These are phyloP conservation scores for Diaporthe sp. DNA, from an alignment of 2,329 filamentous ascomycete genomes.

Conservation along the genomic window DNA sequence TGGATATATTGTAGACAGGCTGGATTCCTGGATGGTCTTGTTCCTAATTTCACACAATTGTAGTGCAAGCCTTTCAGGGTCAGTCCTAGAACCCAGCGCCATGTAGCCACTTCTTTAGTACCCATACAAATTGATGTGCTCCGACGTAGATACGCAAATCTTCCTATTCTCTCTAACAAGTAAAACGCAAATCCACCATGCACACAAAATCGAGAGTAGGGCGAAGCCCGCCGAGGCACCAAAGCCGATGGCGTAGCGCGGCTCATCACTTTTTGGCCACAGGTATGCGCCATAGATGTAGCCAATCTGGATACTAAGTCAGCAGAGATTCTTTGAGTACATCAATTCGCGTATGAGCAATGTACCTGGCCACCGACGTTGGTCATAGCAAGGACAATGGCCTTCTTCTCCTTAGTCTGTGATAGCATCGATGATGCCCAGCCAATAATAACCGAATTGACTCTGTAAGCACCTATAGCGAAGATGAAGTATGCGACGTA, in stretches of 20 bases:
- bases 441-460: slow-evolving; percentile 54
- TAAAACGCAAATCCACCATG: slow-evolving; percentile 10
- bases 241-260: slow-evolving; percentile 38
- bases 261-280: slow-evolving; percentile 47
- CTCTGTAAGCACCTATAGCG: slow-evolving; percentile 48
- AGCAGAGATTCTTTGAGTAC: not conserved
- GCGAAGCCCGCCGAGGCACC: slow-evolving; percentile 17
- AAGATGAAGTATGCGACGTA: slow-evolving; percentile 50
- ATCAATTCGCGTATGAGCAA: not conserved
- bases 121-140: slow-evolving; percentile 5
- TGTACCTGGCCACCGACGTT: slow-evolving; percentile 43
- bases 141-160: slow-evolving; percentile 3
- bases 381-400: slow-evolving; percentile 45
- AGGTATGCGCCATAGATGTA: slow-evolving; percentile 53
- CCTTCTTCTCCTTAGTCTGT: slow-evolving; percentile 57
- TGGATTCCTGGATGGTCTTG: too few species aligned
- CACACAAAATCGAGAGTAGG: slow-evolving; percentile 12
- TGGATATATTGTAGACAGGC: too few species aligned
- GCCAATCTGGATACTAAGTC: slow-evolving; percentile 40
- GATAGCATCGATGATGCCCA: slow-evolving; percentile 54
- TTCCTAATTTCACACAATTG: too few species aligned
- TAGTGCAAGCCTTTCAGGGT: too few species aligned
- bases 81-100: too few species aligned
- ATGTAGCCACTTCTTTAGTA: not conserved
- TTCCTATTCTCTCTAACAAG: slow-evolving; percentile 2